phyloP scores from a whole-genome alignment of 163 green algal species.

The Chloromonas sp. region DNA sequence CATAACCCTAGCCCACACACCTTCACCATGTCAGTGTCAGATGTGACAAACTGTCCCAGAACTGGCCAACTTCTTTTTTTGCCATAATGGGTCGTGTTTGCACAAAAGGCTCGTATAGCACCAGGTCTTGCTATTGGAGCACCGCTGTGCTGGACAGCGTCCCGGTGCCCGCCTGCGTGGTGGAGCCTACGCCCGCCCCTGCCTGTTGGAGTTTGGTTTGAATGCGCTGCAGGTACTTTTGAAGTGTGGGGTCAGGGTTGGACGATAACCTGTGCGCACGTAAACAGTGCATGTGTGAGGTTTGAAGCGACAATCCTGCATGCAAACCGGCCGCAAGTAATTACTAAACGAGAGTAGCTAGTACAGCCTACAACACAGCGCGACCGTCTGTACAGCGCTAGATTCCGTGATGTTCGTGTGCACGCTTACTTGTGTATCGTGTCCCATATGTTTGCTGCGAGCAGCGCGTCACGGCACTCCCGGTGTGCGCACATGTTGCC shows the following conservation, averaged over 20 bases:
- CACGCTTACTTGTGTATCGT: slow-evolving; percentile 4
- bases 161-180: neutral
- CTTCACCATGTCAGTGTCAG: too few relatives aligned
- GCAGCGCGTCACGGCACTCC: slow-evolving; percentile 21
- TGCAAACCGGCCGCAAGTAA: neutral
- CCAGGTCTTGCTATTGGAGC: neutral
- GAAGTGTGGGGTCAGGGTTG: slow-evolving; percentile 39
- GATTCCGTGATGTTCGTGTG: too few relatives aligned
- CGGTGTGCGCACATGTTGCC: slow-evolving; percentile 88
- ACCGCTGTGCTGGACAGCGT: neutral
- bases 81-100: too few relatives aligned
- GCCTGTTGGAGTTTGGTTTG: slow-evolving; percentile 25
- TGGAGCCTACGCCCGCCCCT: neutral
- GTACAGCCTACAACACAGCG: too few relatives aligned
- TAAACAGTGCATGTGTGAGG: too few relatives aligned
- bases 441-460: slow-evolving; percentile 6
- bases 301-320: neutral
- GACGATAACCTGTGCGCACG: slow-evolving; percentile 7
- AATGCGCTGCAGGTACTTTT: slow-evolving; percentile 67
- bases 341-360: too few relatives aligned
- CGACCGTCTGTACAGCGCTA: too few relatives aligned
- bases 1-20: too few relatives aligned
- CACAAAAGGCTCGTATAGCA: too few relatives aligned
- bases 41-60: too few relatives aligned
- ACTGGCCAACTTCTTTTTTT: too few relatives aligned